Conservation (phyloP, 495 filamentous ascomycete species). For the Niebla homalea region DNA sequence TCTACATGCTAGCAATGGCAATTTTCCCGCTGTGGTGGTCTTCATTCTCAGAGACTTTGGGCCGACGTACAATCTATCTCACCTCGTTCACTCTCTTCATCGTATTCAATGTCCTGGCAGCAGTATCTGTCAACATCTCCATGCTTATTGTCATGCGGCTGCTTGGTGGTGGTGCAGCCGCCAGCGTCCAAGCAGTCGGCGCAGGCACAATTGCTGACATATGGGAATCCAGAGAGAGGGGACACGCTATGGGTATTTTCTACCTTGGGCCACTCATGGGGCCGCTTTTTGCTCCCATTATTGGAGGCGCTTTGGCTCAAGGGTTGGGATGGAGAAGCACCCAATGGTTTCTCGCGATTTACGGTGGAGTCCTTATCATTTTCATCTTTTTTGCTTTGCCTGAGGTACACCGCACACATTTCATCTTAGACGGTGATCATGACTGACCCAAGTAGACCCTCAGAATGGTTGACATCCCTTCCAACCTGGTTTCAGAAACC, state of each 20-base stretch:
- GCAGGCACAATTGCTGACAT: slow-evolving; percentile 88
- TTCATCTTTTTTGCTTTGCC: slow-evolving; percentile 57
- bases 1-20: slow-evolving; percentile 84
- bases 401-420: slow-evolving; percentile 31
- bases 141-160: slow-evolving; percentile 84
- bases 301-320: slow-evolving; percentile 65
- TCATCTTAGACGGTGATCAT: neutral
- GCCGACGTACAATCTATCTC: slow-evolving; percentile 76
- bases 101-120: slow-evolving; percentile 62
- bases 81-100: slow-evolving; percentile 67
- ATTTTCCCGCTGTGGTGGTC: slow-evolving; percentile 96
- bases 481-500: slow-evolving; percentile 11
- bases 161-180: slow-evolving; percentile 69
- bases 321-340: slow-evolving; percentile 71
- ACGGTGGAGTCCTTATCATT: slow-evolving; percentile 51
- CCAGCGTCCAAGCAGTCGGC: slow-evolving; percentile 77
- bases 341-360: slow-evolving; percentile 74
- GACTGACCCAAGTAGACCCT: slow-evolving; percentile 7
- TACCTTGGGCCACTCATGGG: slow-evolving; percentile 85
- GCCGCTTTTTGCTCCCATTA: slow-evolving; percentile 72
- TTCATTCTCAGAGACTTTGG: slow-evolving; percentile 70
- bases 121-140: slow-evolving; percentile 57
- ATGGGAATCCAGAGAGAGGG: slow-evolving; percentile 71
- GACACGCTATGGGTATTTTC: slow-evolving; percentile 83
- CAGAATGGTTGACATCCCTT: slow-evolving; percentile 17